Evolutionary conservation across 2,329 filamentous ascomycete species (phyloP).

Genomic region (Ceratocystiopsis minuta): DNA sequence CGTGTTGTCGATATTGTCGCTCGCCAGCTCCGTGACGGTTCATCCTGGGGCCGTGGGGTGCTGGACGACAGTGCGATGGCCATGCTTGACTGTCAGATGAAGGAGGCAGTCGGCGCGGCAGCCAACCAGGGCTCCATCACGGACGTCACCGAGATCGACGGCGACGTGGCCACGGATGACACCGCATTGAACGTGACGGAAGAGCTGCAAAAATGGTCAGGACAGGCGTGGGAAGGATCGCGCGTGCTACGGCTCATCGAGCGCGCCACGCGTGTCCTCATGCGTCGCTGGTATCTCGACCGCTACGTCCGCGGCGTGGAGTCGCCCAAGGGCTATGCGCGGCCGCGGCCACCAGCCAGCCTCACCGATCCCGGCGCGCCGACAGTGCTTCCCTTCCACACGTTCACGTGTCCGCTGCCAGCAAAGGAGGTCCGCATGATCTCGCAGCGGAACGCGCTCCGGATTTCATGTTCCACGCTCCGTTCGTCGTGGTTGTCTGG

Average conservation of each 20-base stretch:
- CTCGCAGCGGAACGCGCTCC: conserved; percentile 81
- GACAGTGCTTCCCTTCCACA: conserved; percentile 92
- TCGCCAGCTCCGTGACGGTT: conserved; percentile 72
- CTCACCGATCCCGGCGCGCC: conserved; percentile 73
- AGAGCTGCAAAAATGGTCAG: conserved; percentile 43
- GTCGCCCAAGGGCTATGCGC: conserved; percentile 41
- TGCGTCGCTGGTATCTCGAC: conserved; percentile 79
- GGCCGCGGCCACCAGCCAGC: conserved; percentile 54
- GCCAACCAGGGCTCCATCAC: not conserved
- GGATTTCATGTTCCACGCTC: conserved; percentile 82
- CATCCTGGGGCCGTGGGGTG: conserved; percentile 63
- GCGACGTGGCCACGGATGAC: not conserved
- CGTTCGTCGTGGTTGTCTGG: conserved; percentile 70
- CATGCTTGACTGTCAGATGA: conserved; percentile 29
- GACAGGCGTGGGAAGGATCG: conserved; percentile 73
- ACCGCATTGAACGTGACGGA: conserved; percentile 17
- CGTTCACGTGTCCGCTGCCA: conserved; percentile 85
- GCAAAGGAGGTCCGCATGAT: conserved; percentile 86
- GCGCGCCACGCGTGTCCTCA: conserved; percentile 57
- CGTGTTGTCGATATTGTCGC: conserved; percentile 81
- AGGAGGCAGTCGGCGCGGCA: conserved; percentile 12
- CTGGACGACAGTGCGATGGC: conserved; percentile 38
- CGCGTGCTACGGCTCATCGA: conserved; percentile 70
- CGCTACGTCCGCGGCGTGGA: conserved; percentile 46
- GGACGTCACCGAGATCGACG: not conserved